These are phyloP conservation scores for Thermomyces lanuginosus DNA, from an alignment of 2,329 filamentous ascomycete genomes.

Conservation along the genomic window DNA sequence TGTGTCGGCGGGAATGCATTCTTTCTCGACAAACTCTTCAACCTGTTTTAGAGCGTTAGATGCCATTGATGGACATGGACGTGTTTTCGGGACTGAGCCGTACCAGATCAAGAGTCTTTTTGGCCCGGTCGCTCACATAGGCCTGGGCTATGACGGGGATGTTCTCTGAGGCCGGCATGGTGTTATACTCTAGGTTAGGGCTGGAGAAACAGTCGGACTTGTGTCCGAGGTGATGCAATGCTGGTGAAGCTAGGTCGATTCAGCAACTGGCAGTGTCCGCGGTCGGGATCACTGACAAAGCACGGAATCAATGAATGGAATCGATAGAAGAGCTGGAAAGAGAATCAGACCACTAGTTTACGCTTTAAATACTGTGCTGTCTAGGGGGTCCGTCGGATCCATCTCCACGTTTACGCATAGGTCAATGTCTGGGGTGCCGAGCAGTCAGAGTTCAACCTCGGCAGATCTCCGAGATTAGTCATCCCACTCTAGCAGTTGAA, in stretches of 20 bases:
- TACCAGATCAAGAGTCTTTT: slow-evolving; percentile 64
- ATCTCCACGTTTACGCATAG: no score
- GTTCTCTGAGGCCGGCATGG: slow-evolving; percentile 35
- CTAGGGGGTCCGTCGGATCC: no score
- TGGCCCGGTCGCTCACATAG: slow-evolving; percentile 68
- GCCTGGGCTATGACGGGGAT: slow-evolving; percentile 44
- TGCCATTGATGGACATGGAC: no score
- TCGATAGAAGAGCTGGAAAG: no score
- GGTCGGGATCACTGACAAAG: no score
- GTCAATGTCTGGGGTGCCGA: no score
- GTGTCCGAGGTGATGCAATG: background rate
- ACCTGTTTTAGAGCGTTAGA: slow-evolving; percentile 39
- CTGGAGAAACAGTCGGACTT: background rate
- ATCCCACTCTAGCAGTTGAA: no score
- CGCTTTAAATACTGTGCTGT: no score
- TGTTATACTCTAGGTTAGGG: slow-evolving; percentile 5
- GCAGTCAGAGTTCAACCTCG: no score
- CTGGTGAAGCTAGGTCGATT: background rate
- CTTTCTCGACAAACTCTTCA: slow-evolving; percentile 91
- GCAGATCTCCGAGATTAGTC: no score
- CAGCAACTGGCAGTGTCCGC: background rate
- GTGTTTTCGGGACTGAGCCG: slow-evolving; percentile 7
- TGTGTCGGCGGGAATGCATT: slow-evolving; percentile 74
- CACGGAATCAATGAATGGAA: no score
- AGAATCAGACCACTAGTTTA: no score